Base-by-base conservation (phyloP, 768 basidiomycete species). In the Russula dissimulans region DNA sequence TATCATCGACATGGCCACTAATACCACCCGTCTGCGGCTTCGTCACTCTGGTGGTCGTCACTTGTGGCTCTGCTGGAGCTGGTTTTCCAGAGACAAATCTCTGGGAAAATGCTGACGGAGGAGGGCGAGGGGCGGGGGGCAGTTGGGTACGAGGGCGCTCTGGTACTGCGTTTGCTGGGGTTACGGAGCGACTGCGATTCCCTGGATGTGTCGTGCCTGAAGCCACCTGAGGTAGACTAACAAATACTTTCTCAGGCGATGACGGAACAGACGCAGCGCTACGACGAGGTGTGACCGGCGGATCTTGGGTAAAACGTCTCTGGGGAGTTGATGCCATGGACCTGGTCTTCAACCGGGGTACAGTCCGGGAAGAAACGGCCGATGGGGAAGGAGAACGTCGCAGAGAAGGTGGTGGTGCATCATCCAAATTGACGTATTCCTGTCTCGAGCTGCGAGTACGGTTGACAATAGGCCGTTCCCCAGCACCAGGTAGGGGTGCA, bases 361-460 rank as follows among this genome's bases (percentile, higher is more conserved):
- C 32, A 39, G 43, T 15, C 47, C 46, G 36, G 15, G 42, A 17
- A 12, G 46, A 44, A 42, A 38, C 18, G 32, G 32, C 45, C 3
- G 65, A 65, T n/a, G 65, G 62, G 3, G 65, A 66, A 29, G 65
- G 65, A 18, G 65, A 64, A 11, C 65, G 65, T 12, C 65, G 65
- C 18, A 64, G 29, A 45, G 65, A 64, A 18, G 59, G 59, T 6
- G 65, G 65, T 17, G 65, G 65, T 15, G 65, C 59, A 12, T 66
- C 65, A 57, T 66, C 65, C 32, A 66, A 38, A 22, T 65, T 64
- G 55, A 65, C 62, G 41, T 60, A 63, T 59, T 65, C 65, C 11
- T 42, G 63, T 44, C 39, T 51, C 22, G 52, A 10, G 22, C 14
- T 53, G 34, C 50, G 54, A 36, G 52, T 26, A 29, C 52, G 62